phyloP scores from a whole-genome alignment of 768 basidiomycete genomes.

The Xerocomellus intermedius region DNA sequence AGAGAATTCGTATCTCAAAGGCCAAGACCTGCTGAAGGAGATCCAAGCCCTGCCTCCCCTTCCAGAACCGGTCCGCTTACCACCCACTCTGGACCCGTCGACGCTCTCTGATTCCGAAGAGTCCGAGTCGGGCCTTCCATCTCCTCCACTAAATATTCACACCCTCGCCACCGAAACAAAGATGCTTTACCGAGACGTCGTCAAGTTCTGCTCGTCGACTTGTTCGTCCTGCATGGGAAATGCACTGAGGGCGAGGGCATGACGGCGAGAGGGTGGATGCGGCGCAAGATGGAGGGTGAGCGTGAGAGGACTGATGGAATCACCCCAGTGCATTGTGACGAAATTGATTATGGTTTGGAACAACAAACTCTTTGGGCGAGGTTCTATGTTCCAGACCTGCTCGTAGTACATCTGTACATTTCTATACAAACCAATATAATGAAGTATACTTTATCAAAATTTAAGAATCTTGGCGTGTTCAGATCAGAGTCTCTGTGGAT shows the following conservation, averaged over 20 bases:
- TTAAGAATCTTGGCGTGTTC: too few species aligned
- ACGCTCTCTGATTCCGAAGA: slow-evolving; percentile 65
- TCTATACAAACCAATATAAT: too few species aligned
- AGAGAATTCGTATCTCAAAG: slow-evolving; percentile 92
- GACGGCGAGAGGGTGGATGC: slow-evolving; percentile 65
- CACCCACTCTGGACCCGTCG: slow-evolving; percentile 64
- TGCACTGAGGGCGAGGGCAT: slow-evolving; percentile 46
- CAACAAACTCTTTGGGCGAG: too few species aligned
- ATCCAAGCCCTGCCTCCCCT: slow-evolving; percentile 73
- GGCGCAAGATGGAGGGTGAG: slow-evolving; percentile 75
- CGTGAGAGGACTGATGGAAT: too few species aligned
- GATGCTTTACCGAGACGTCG: slow-evolving; percentile 83
- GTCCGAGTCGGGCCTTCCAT: slow-evolving; percentile 49
- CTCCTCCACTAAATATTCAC: slow-evolving; percentile 53
- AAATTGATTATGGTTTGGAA: too few species aligned
- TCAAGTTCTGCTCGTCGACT: slow-evolving; percentile 84
- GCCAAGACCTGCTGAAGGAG: slow-evolving; percentile 84
- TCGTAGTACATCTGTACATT: too few species aligned
- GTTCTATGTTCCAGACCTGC: too few species aligned
- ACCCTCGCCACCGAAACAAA: slow-evolving; percentile 81
- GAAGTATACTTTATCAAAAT: too few species aligned
- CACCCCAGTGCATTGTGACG: too few species aligned
- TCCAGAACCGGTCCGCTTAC: slow-evolving; percentile 44
- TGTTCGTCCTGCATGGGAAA: slow-evolving; percentile 58
- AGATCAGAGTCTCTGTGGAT: too few species aligned